These are phyloP conservation scores for Torulaspora delbrueckii DNA, from an alignment of 805 yeast species.

Conservation along the genomic window DNA sequence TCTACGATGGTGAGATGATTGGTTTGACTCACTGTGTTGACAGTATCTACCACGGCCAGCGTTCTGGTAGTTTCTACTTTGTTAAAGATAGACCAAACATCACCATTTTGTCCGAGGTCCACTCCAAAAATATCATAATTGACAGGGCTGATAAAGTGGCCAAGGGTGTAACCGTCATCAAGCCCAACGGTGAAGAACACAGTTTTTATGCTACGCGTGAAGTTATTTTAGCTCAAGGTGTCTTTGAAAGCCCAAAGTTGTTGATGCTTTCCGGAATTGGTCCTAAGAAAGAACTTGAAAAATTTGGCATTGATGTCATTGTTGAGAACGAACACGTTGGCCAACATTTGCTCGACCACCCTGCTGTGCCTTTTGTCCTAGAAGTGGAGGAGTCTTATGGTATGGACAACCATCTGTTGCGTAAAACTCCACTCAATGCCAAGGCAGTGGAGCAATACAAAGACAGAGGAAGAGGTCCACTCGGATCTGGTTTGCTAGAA, in stretches of 20 bases:
- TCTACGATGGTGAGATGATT: conserved; percentile 22
- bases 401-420: conserved; percentile 23
- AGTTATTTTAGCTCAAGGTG: conserved; percentile 31
- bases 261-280: conserved; percentile 35
- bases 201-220: conserved; percentile 27
- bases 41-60: conserved; percentile 23
- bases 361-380: conserved; percentile 29
- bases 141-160: conserved; percentile 18
- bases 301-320: conserved; percentile 26
- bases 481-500: conserved; percentile 24
- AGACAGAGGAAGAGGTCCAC: conserved; percentile 19
- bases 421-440: conserved; percentile 17
- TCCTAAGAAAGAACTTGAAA: conserved; percentile 28
- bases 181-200: conserved; percentile 21
- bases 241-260: conserved; percentile 33
- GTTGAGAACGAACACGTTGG: conserved; percentile 33
- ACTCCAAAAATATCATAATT: conserved; percentile 25
- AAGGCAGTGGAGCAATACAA: conserved; percentile 17
- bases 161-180: conserved; percentile 28
- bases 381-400: conserved; percentile 23
- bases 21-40: conserved; percentile 24
- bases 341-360: conserved; percentile 34
- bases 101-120: conserved; percentile 28
- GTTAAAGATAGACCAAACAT: conserved; percentile 21
- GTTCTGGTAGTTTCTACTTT: conserved; percentile 24